These are phyloP conservation scores for Pichia occidentalis DNA, from an alignment of 805 yeast genomes.

Conservation along the genomic window DNA sequence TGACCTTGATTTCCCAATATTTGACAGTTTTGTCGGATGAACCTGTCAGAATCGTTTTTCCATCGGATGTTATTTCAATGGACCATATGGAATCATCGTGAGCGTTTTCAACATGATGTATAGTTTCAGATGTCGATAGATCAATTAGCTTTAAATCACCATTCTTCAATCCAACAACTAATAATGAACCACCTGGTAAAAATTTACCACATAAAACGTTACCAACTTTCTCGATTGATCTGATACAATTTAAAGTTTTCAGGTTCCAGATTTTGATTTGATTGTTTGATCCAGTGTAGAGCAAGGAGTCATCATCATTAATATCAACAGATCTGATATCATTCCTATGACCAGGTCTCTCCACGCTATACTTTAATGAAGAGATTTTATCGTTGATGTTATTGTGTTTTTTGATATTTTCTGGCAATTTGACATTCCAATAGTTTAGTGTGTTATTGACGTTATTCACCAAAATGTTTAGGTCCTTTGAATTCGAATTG, in stretches of 20 bases:
- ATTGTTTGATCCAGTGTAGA: conserved; percentile 90
- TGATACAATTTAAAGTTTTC: conserved; percentile 61
- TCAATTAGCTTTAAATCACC: conserved; percentile 85
- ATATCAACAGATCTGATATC: conserved; percentile 82
- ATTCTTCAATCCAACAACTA: conserved; percentile 80
- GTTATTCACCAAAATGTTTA: conserved; percentile 60
- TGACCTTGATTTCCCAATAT: conserved; percentile 82
- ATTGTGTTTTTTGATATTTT: conserved; percentile 46
- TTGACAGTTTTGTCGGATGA: conserved; percentile 88
- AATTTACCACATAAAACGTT: conserved; percentile 76
- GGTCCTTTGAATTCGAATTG: conserved; percentile 34
- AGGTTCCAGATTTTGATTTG: conserved; percentile 84
- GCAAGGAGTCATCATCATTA: conserved; percentile 69
- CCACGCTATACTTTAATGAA: conserved; percentile 51
- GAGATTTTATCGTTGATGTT: conserved; percentile 32
- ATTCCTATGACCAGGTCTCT: conserved; percentile 79
- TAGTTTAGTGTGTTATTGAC: conserved; percentile 71
- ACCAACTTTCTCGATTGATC: conserved; percentile 79
- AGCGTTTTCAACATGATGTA: conserved; percentile 67
- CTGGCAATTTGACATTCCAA: conserved; percentile 52
- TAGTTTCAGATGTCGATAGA: conserved; percentile 68
- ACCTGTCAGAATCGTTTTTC: conserved; percentile 79
- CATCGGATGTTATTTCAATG: conserved; percentile 79
- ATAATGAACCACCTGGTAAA: conserved; percentile 85
- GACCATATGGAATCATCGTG: conserved; percentile 83